Evolutionary conservation across 2,329 filamentous ascomycete species (phyloP).

Genomic region (Pyrenophora teres): DNA sequence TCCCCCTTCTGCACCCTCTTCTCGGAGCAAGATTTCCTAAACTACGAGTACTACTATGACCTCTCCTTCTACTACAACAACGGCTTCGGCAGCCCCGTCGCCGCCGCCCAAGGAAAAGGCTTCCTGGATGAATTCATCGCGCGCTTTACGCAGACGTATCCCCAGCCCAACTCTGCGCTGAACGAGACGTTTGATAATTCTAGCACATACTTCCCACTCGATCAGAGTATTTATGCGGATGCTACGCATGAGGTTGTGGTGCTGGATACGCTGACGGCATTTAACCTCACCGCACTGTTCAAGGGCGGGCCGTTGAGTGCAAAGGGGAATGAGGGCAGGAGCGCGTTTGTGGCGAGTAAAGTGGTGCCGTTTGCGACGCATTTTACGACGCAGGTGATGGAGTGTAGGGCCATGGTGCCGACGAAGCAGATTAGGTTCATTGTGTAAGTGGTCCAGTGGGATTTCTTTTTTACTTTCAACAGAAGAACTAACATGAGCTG

Average conservation of each 20-base stretch:
- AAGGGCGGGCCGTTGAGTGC: conserved; percentile 30
- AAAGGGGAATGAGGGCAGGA: conserved; percentile 23
- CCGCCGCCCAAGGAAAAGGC: conserved; percentile 41
- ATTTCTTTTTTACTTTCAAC: no score
- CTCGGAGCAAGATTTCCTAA: conserved; percentile 50
- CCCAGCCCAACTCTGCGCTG: conserved; percentile 23
- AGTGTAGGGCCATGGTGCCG: conserved; percentile 24
- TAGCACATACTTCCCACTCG: conserved; percentile 51
- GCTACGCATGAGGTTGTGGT: conserved; percentile 52
- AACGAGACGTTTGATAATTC: conserved; percentile 47
- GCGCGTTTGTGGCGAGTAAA: conserved; percentile 34
- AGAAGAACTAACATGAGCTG: no score
- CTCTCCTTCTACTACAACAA: conserved; percentile 47
- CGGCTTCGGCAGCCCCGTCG: conserved; percentile 35
- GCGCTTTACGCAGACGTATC: conserved; percentile 34
- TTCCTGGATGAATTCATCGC: conserved; percentile 39
- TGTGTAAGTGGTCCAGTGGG: conserved; percentile 22
- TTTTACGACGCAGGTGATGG: conserved; percentile 37
- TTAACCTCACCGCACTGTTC: conserved; percentile 40
- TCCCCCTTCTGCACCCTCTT: conserved; percentile 52
- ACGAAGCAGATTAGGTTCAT: conserved; percentile 40
- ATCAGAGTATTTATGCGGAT: conserved; percentile 51
- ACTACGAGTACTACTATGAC: conserved; percentile 54
- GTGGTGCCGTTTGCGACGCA: conserved; percentile 40
- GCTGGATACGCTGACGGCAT: conserved; percentile 35